A percentile compares a stretch with the other conserved stretches of the same genome.
Evolutionary conservation across 345 rosid species (phyloP).

Genomic region (Cochlearia excelsa): DNA sequence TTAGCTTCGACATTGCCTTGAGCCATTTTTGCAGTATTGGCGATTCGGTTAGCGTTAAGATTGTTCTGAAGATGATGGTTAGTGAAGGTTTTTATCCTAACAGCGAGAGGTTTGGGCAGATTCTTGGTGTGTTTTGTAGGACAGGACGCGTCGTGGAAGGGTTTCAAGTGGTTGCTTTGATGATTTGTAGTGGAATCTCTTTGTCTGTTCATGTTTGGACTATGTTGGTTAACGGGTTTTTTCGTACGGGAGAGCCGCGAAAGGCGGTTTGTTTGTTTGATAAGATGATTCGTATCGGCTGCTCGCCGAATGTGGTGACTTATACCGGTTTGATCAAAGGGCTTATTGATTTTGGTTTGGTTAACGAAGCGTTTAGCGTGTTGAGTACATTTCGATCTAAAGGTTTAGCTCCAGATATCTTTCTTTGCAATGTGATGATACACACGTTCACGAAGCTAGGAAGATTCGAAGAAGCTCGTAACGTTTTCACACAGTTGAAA

Average conservation of each 20-base stretch:
- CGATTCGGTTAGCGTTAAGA: slow-evolving; percentile 39
- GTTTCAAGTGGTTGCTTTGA: slow-evolving; percentile 50
- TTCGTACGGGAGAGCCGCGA: slow-evolving; percentile 38
- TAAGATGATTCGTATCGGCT: slow-evolving; percentile 56
- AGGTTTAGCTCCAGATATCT: slow-evolving; percentile 55
- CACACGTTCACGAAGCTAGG: slow-evolving; percentile 53
- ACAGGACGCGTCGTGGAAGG: slow-evolving; percentile 41
- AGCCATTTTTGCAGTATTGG: slow-evolving; percentile 51
- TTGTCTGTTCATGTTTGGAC: slow-evolving; percentile 56
- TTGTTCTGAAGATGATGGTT: slow-evolving; percentile 50
- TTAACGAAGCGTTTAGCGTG: slow-evolving; percentile 41
- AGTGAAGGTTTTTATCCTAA: slow-evolving; percentile 58
- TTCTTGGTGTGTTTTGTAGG: slow-evolving; percentile 51
- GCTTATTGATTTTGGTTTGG: slow-evolving; percentile 49
- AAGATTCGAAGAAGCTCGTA: slow-evolving; percentile 52
- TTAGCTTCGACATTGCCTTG: slow-evolving; percentile 57
- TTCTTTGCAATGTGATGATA: slow-evolving; percentile 62
- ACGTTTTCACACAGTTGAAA: slow-evolving; percentile 42
- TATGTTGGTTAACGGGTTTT: slow-evolving; percentile 49
- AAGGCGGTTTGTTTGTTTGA: slow-evolving; percentile 48
- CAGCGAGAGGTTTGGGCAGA: slow-evolving; percentile 47
- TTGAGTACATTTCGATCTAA: slow-evolving; percentile 39
- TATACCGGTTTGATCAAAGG: slow-evolving; percentile 64
- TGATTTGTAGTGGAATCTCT: slow-evolving; percentile 48
- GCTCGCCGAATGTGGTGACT: slow-evolving; percentile 57